These are phyloP conservation scores for Gentiana macrophylla DNA, from an alignment of 257 asterid genomes.

Conservation along the genomic window DNA sequence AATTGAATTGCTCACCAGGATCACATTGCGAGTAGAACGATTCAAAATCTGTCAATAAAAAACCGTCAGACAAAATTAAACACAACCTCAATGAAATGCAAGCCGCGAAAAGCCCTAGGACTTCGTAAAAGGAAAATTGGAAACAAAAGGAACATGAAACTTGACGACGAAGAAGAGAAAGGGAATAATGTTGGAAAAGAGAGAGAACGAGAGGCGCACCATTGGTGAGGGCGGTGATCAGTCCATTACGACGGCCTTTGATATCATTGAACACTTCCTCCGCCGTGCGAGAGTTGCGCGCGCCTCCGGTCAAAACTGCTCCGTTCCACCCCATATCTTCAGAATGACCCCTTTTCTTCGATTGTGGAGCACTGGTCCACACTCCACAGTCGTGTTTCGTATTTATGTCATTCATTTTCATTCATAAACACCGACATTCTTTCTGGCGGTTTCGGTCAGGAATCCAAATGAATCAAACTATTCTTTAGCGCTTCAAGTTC, in stretches of 20 bases:
- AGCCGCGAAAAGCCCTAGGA: conserved; percentile 1
- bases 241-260: conserved; percentile 32
- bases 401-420: too few species aligned
- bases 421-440: too few species aligned
- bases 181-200: background rate
- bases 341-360: too few species aligned
- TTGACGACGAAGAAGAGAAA: too few species aligned
- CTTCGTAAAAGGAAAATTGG: background rate
- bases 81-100: background rate
- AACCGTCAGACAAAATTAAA: background rate
- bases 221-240: conserved; percentile 31
- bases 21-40: conserved; percentile 19
- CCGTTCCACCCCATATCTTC: background rate
- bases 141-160: background rate
- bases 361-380: too few species aligned
- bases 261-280: conserved; percentile 34
- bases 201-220: conserved; percentile 5
- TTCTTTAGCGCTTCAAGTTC: too few species aligned
- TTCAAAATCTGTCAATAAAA: background rate
- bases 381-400: too few species aligned
- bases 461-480: too few species aligned
- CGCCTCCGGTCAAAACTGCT: conserved; percentile 18
- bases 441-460: too few species aligned
- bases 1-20: conserved; percentile 15
- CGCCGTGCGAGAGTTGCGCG: conserved; percentile 25